A percentile compares a stretch with the other conserved stretches of the same genome.
Conservation (phyloP, 208 protist species). For the Herpetomonas muscarum region DNA sequence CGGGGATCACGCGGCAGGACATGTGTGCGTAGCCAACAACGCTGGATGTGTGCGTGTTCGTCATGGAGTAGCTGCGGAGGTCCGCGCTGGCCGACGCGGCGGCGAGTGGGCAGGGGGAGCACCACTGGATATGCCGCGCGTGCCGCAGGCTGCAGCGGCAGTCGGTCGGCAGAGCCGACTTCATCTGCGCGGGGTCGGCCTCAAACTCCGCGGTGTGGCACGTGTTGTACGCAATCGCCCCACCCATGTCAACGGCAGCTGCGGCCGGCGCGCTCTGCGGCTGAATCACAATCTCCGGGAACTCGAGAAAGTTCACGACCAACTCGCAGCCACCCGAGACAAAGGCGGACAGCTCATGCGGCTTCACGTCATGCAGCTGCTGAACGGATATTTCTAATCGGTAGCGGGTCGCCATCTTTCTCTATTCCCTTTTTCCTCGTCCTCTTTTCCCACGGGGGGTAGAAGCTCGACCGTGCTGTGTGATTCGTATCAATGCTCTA, state of each 20-base stretch:
- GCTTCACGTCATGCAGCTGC: constrained; percentile 43
- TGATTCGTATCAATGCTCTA: too few relatives aligned
- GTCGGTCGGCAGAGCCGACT: constrained; percentile 33
- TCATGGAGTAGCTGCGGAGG: constrained; percentile 53
- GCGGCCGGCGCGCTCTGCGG: constrained; percentile 29
- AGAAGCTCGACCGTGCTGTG: too few relatives aligned
- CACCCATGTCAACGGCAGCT: constrained; percentile 1
- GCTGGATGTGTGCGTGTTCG: constrained; percentile 19
- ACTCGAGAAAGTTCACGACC: constrained; percentile 59
- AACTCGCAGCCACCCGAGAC: constrained; percentile 18
- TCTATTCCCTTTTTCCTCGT: too few relatives aligned
- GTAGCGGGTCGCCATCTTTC: background rate
- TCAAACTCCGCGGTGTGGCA: constrained; percentile 82
- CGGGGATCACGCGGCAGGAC: constrained; percentile 53
- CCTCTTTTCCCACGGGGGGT: background rate
- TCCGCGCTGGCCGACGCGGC: constrained; percentile 1
- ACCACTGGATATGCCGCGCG: constrained; percentile 24
- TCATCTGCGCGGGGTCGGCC: constrained; percentile 28
- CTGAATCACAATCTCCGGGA: constrained; percentile 58
- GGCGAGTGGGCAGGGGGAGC: constrained; percentile 29
- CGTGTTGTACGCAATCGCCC: constrained; percentile 54
- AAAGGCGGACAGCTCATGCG: constrained; percentile 17
- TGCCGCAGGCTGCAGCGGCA: constrained; percentile 47
- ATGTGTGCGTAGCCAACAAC: constrained; percentile 78
- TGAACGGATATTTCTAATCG: constrained; percentile 66